Percentiles rank a stretch among this genome's conserved stretches.
phyloP scores from a whole-genome alignment of 768 basidiomycete genomes.

The Rhodotorula diobovata region DNA sequence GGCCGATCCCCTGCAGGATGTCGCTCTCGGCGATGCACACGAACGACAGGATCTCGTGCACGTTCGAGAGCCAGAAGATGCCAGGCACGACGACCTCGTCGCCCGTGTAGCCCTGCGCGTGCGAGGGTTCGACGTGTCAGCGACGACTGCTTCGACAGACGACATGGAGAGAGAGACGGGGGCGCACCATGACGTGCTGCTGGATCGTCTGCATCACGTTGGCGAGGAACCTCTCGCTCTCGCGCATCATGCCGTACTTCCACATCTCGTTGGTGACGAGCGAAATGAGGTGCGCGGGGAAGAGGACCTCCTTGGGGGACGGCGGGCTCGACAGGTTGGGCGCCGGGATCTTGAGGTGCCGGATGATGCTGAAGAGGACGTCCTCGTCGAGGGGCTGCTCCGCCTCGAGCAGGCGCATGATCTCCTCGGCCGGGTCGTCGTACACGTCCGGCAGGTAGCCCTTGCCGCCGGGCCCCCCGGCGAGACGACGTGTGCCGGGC shows the following conservation, averaged over 20 bases:
- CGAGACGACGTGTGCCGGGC: constrained; percentile 28
- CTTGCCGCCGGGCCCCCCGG: constrained; percentile 36
- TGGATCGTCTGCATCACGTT: constrained; percentile 99
- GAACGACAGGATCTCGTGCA: constrained; percentile 98
- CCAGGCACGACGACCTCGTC: constrained; percentile 96
- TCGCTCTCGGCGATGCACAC: constrained; percentile 98
- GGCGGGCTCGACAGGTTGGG: constrained; percentile 85
- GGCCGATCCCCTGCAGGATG: constrained; percentile 95
- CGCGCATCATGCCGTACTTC: constrained; percentile 94
- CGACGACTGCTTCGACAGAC: neutral
- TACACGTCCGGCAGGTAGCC: constrained; percentile 53
- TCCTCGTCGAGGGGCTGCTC: constrained; percentile 86
- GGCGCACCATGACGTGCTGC: constrained; percentile 87
- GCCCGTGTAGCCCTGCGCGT: constrained; percentile 60
- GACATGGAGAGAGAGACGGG: constrained; percentile 26
- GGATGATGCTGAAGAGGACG: constrained; percentile 80
- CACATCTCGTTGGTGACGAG: constrained; percentile 99
- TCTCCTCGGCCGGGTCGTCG: constrained; percentile 90
- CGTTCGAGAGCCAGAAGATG: constrained; percentile 99
- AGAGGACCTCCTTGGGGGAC: constrained; percentile 93
- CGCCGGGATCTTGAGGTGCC: constrained; percentile 84
- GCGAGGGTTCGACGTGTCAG: neutral
- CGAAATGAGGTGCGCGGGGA: constrained; percentile 97
- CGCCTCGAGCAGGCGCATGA: constrained; percentile 88
- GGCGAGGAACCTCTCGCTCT: constrained; percentile 95